Evolutionary conservation across 495 filamentous ascomycete genomes (phyloP).

Genomic region (Haplographium delicatum): DNA sequence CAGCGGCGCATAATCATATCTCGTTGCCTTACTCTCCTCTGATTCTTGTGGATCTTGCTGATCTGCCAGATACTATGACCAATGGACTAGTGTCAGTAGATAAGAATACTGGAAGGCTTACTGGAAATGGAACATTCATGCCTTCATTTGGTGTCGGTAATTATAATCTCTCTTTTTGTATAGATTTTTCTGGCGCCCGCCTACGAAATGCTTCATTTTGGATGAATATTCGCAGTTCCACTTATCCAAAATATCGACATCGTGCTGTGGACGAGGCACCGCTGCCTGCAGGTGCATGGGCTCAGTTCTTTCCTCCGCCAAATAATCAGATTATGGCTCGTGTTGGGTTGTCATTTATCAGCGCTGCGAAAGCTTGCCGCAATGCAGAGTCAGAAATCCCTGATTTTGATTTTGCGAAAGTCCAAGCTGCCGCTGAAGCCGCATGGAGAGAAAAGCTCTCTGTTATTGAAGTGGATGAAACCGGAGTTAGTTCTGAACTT

Average conservation of each 20-base stretch:
- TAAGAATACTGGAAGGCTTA: conserved; percentile 51
- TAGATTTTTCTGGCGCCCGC: conserved; percentile 60
- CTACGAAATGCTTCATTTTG: conserved; percentile 63
- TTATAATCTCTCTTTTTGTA: conserved; percentile 61
- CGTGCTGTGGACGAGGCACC: conserved; percentile 57
- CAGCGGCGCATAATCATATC: conserved; percentile 24
- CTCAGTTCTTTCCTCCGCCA: conserved; percentile 43
- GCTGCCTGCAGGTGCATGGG: conserved; percentile 62
- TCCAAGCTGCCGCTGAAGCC: conserved; percentile 44
- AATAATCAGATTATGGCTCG: conserved; percentile 51
- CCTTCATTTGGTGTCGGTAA: conserved; percentile 65
- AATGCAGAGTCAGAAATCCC: conserved; percentile 68
- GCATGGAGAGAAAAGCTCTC: conserved; percentile 62
- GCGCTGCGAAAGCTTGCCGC: conserved; percentile 55
- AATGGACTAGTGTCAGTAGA: conserved; percentile 56
- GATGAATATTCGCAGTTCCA: conserved; percentile 51
- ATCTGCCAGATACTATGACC: conserved; percentile 57
- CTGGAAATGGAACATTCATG: conserved; percentile 58
- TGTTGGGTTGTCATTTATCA: conserved; percentile 69
- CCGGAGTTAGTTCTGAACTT: conserved; percentile 47
- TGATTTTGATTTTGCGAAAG: conserved; percentile 56
- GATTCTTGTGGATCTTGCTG: conserved; percentile 60
- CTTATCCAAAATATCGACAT: conserved; percentile 45
- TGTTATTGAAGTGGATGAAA: conserved; percentile 51
- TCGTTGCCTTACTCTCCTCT: conserved; percentile 45